These are phyloP conservation scores for Haplosporangium gracile DNA, from an alignment of 192 early-diverging fungal genomes.

Conservation along the genomic window DNA sequence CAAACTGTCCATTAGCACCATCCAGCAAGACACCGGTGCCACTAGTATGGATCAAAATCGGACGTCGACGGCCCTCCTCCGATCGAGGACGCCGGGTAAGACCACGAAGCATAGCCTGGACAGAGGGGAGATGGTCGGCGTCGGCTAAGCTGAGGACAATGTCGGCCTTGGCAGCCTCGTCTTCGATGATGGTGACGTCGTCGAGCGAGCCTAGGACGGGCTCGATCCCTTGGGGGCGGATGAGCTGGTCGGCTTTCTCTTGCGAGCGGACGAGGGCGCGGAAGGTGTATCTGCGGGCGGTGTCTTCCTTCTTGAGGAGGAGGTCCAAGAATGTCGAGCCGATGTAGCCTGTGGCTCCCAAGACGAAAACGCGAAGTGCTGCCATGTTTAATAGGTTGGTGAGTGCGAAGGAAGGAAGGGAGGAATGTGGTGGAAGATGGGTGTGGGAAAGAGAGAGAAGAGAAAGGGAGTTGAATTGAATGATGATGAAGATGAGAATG, in stretches of 20 bases:
- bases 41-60: slow-evolving; percentile 49
- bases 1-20: slow-evolving; percentile 8
- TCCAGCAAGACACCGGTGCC: slow-evolving; percentile 47
- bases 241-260: slow-evolving; percentile 26
- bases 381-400: slow-evolving; percentile 21
- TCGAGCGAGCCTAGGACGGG: slow-evolving; percentile 47
- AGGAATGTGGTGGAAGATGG: not conserved
- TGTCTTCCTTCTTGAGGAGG: slow-evolving; percentile 24
- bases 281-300: not conserved
- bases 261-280: slow-evolving; percentile 38
- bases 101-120: slow-evolving; percentile 34
- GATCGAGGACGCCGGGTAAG: slow-evolving; percentile 9
- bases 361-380: slow-evolving; percentile 32
- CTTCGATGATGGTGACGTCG: slow-evolving; percentile 8
- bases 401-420: not conserved
- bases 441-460: not conserved
- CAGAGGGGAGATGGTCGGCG: slow-evolving; percentile 38
- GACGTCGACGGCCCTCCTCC: slow-evolving; percentile 18
- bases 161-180: slow-evolving; percentile 38
- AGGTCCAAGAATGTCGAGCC: slow-evolving; percentile 31
- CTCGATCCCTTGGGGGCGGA: slow-evolving; percentile 35
- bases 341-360: slow-evolving; percentile 45
- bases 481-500: not conserved
- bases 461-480: not conserved
- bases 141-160: slow-evolving; percentile 37